Percentiles rank a stretch among this genome's conserved stretches.
Evolutionary conservation across 192 early-diverging fungal species (phyloP).

Genomic region (Chytriomyces hyalinus): DNA sequence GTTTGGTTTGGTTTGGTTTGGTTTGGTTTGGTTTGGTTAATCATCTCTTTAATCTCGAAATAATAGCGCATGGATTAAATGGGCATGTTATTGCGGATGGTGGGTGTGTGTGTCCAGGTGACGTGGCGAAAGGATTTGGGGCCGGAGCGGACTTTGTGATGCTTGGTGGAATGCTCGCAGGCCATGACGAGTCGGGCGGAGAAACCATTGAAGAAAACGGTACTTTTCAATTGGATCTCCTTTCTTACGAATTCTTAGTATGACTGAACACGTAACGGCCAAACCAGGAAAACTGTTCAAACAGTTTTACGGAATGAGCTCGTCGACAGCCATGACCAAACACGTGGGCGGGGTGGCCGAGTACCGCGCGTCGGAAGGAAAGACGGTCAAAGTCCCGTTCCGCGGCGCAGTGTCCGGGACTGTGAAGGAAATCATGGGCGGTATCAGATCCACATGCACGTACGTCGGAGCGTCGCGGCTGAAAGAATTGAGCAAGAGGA

Average conservation of each 20-base stretch:
- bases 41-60: neutral
- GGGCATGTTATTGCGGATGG: slow-evolving; percentile 32
- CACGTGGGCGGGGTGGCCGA: slow-evolving; percentile 28
- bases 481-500: slow-evolving; percentile 30
- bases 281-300: neutral
- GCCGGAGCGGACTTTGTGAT: slow-evolving; percentile 28
- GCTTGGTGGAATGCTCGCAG: slow-evolving; percentile 31
- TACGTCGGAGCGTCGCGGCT: slow-evolving; percentile 23
- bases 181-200: slow-evolving; percentile 22
- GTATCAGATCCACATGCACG: slow-evolving; percentile 20
- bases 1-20: no score
- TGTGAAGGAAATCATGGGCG: slow-evolving; percentile 22
- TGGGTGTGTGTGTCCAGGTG: slow-evolving; percentile 24
- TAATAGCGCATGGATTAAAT: slow-evolving; percentile 18
- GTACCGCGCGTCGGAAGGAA: slow-evolving; percentile 28
- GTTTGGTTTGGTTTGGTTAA: neutral
- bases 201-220: slow-evolving; percentile 32
- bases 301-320: slow-evolving; percentile 32
- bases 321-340: slow-evolving; percentile 29
- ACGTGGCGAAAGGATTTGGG: slow-evolving; percentile 32
- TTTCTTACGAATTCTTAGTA: neutral
- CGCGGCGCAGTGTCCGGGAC: slow-evolving; percentile 20
- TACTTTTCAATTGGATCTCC: neutral
- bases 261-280: neutral
- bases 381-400: slow-evolving; percentile 30